phyloP scores from a whole-genome alignment of 2,329 filamentous ascomycete species.

The Aspergillus tubingensis region DNA sequence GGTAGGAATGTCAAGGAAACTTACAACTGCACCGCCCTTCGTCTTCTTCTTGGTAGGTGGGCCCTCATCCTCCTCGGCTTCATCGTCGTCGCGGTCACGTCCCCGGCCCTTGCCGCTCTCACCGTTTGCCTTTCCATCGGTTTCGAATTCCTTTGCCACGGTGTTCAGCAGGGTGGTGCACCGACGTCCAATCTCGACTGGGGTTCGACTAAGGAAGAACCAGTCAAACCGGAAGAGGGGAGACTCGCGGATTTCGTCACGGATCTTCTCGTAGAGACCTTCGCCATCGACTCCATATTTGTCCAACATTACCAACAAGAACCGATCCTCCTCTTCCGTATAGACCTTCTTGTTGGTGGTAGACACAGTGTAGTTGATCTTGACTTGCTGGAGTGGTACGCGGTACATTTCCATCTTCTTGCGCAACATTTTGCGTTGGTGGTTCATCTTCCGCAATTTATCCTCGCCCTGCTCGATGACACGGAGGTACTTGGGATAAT shows the following conservation, averaged over 20 bases:
- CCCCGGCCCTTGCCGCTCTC: conserved; percentile 67
- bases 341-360: conserved; percentile 99
- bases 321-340: conserved; percentile 96
- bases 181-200: conserved; percentile 85
- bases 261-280: conserved; percentile 85
- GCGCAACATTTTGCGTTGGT: conserved; percentile 87
- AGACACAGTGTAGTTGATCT: conserved; percentile 98
- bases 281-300: conserved; percentile 90
- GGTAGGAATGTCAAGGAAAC: conserved; percentile 30
- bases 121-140: conserved; percentile 57
- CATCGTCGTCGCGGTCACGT: conserved; percentile 70
- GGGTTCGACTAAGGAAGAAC: conserved; percentile 96
- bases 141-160: conserved; percentile 91
- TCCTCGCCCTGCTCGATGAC: conserved; percentile 93
- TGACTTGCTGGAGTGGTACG: conserved; percentile 95
- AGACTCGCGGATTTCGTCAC: conserved; percentile 94
- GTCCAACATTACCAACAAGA: conserved; percentile 90
- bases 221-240: conserved; percentile 97
- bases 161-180: conserved; percentile 94
- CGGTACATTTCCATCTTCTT: conserved; percentile 97
- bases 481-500: conserved; percentile 84
- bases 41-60: conserved; percentile 92
- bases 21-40: conserved; percentile 84
- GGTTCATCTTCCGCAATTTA: conserved; percentile 81
- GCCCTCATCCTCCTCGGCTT: conserved; percentile 79